These are phyloP conservation scores for Hypoxylon sp. DNA, from an alignment of 2,329 filamentous ascomycete species.

Conservation along the genomic window DNA sequence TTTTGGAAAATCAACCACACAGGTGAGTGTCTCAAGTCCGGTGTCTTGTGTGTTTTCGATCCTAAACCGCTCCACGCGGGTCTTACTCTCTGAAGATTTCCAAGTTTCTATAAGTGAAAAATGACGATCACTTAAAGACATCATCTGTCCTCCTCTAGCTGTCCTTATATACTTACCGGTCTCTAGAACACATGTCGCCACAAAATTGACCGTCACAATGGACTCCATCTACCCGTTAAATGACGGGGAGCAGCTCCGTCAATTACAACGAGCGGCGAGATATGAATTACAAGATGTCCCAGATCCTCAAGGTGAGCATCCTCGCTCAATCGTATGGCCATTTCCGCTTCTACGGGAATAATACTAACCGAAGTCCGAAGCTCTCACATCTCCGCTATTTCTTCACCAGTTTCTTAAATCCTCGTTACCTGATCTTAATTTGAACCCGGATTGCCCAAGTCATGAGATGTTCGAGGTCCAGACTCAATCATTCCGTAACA, in stretches of 20 bases:
- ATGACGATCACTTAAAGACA: neutral
- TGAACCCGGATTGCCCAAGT: constrained; percentile 36
- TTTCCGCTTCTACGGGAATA: neutral
- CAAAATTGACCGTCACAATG: constrained; percentile 18
- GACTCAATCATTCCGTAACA: constrained; percentile 40
- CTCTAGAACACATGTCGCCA: constrained; percentile 6
- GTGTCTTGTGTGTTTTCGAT: neutral
- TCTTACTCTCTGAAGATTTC: neutral
- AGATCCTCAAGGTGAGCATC: constrained; percentile 30
- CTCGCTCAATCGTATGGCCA: neutral
- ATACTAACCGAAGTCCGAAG: constrained; percentile 35
- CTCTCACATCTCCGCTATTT: constrained; percentile 51
- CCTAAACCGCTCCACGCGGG: neutral
- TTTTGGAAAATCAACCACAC: neutral
- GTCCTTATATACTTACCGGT: neutral
- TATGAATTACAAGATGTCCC: constrained; percentile 7
- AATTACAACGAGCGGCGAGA: constrained; percentile 22
- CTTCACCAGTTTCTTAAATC: constrained; percentile 49
- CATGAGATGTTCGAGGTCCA: constrained; percentile 51
- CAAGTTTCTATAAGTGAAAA: neutral
- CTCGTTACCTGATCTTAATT: constrained; percentile 42
- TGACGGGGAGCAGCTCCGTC: constrained; percentile 23
- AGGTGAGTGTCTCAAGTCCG: neutral
- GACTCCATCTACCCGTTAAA: constrained; percentile 8
- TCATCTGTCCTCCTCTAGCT: neutral